These are phyloP conservation scores for Coriaria nepalensis DNA, from an alignment of 306 rosid species.

Conservation along the genomic window DNA sequence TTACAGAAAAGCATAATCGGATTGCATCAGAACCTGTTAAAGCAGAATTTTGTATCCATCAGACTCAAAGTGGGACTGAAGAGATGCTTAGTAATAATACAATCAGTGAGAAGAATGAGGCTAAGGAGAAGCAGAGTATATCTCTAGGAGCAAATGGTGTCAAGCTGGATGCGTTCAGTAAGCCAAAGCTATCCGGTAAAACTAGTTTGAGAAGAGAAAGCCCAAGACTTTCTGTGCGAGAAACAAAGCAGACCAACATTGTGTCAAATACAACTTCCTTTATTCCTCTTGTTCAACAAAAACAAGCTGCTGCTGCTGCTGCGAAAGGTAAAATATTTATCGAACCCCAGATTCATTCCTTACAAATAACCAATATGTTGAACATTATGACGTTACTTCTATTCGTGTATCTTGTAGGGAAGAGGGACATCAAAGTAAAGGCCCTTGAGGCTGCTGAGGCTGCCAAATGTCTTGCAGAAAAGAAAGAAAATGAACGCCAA, in stretches of 20 bases:
- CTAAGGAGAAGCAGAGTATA: slow-evolving; percentile 33
- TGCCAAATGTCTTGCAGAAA: slow-evolving; percentile 66
- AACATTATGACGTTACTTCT: neutral
- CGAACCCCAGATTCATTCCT: too few relatives aligned
- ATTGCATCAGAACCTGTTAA: slow-evolving; percentile 34
- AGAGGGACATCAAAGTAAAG: slow-evolving; percentile 78
- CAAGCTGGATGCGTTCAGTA: slow-evolving; percentile 33
- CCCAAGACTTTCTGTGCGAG: slow-evolving; percentile 26
- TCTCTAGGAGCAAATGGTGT: slow-evolving; percentile 36
- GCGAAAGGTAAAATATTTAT: slow-evolving; percentile 38
- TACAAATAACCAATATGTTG: too few relatives aligned
- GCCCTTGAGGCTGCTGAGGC: slow-evolving; percentile 86
- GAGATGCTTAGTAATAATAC: slow-evolving; percentile 31
- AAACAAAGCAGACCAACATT: slow-evolving; percentile 43
- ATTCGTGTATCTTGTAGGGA: slow-evolving; percentile 34
- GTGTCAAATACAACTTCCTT: slow-evolving; percentile 70
- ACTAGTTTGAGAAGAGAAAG: slow-evolving; percentile 32
- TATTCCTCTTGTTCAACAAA: slow-evolving; percentile 86
- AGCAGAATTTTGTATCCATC: slow-evolving; percentile 32
- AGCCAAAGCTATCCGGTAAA: slow-evolving; percentile 50
- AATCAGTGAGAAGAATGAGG: slow-evolving; percentile 31
- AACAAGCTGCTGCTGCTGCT: slow-evolving; percentile 69
- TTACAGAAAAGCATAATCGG: slow-evolving; percentile 30
- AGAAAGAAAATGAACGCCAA: slow-evolving; percentile 84
- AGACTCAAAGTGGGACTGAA: slow-evolving; percentile 34